Evolutionary conservation across 208 protist species (phyloP).

Genomic region (Acanthamoeba sp.): DNA sequence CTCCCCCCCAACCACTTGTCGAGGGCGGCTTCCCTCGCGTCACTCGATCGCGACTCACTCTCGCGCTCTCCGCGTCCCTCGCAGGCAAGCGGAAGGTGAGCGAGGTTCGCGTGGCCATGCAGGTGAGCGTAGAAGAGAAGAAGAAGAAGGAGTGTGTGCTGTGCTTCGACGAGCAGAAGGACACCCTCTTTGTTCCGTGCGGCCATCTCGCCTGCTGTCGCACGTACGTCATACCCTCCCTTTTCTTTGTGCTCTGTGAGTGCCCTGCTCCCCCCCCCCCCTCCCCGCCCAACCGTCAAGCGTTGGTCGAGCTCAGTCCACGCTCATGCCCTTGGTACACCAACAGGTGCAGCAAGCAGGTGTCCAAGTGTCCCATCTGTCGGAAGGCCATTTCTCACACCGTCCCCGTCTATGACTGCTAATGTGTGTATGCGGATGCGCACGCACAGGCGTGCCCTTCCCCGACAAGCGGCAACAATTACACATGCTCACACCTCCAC

Average conservation of each 20-base stretch:
- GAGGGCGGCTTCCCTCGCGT: too few relatives aligned
- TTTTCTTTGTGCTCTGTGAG: background rate
- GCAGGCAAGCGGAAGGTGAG: background rate
- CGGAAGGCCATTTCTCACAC: background rate
- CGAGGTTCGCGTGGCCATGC: background rate
- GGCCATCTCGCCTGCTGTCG: slow-evolving; percentile 29
- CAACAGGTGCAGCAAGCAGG: background rate
- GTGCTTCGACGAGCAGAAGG: slow-evolving; percentile 39
- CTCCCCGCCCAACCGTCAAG: too few relatives aligned
- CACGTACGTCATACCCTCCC: background rate
- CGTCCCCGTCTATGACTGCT: slow-evolving; percentile 18
- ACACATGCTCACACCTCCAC: too few relatives aligned
- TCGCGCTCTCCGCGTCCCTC: too few relatives aligned
- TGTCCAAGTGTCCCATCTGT: slow-evolving; percentile 47
- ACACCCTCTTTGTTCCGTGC: slow-evolving; percentile 24
- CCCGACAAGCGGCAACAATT: too few relatives aligned
- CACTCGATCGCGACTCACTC: too few relatives aligned
- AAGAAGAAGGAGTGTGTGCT: slow-evolving; percentile 49
- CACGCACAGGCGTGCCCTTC: too few relatives aligned
- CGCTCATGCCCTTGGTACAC: background rate
- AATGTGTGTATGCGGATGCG: background rate
- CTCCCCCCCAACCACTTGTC: too few relatives aligned
- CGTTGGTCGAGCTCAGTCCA: background rate
- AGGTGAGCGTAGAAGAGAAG: slow-evolving; percentile 12
- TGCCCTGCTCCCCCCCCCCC: too few relatives aligned